A percentile compares a stretch with the other conserved stretches of the same genome.
phyloP scores from a whole-genome alignment of 2,329 filamentous ascomycete species.

The Fusarium vanettenii region DNA sequence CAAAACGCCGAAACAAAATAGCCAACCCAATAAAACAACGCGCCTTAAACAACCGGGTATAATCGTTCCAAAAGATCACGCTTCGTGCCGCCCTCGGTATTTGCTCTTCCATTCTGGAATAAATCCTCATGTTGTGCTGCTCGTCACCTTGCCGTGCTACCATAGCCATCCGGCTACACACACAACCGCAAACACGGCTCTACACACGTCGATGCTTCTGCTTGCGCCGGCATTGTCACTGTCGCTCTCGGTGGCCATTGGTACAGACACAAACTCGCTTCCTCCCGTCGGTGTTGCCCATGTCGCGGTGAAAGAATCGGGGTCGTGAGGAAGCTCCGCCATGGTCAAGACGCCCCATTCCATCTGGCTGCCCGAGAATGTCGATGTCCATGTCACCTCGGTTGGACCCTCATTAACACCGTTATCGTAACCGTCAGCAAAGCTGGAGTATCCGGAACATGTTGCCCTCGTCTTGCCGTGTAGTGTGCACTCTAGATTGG shows the following conservation, averaged over 20 bases:
- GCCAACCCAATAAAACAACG: not conserved
- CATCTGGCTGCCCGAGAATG: constrained; percentile 55
- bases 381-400: constrained; percentile 58
- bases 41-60: not conserved
- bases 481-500: constrained; percentile 57
- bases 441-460: constrained; percentile 62
- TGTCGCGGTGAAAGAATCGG: constrained; percentile 41
- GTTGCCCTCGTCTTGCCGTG: constrained; percentile 57
- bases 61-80: not conserved
- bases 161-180: constrained; percentile 13
- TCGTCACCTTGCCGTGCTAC: not conserved
- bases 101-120: not conserved
- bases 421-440: constrained; percentile 52
- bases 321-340: constrained; percentile 49
- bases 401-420: constrained; percentile 56
- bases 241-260: constrained; percentile 26
- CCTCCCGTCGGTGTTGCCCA: constrained; percentile 28
- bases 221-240: constrained; percentile 11
- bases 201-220: not conserved
- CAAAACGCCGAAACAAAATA: not conserved
- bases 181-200: constrained; percentile 2
- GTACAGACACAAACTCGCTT: constrained; percentile 25
- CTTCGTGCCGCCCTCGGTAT: not conserved
- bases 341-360: constrained; percentile 59
- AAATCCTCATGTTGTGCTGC: not conserved